Percentiles rank a stretch among this genome's conserved stretches.
These are phyloP conservation scores for Euryodendron excelsum DNA, from an alignment of 148 eudicot species.

Conservation along the genomic window DNA sequence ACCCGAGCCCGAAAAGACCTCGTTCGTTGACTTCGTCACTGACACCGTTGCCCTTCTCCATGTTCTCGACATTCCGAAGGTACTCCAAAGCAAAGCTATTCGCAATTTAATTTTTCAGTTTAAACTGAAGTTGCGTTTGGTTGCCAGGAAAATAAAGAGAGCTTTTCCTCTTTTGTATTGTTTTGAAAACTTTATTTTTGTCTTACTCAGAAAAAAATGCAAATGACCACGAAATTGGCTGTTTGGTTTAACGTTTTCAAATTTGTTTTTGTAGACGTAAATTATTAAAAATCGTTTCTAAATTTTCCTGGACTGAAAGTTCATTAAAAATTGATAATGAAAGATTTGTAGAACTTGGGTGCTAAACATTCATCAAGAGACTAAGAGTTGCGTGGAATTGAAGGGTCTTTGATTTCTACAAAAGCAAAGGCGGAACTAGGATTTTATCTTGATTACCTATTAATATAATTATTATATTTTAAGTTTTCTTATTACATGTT, in stretches of 20 bases:
- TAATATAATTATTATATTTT: too few relatives aligned
- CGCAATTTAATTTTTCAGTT: neutral
- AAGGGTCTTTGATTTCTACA: neutral
- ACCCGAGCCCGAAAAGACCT: conserved; percentile 32
- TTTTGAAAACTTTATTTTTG: too few relatives aligned
- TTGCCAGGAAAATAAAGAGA: neutral
- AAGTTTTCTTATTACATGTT: too few relatives aligned
- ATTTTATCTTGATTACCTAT: too few relatives aligned
- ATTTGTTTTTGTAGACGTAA: too few relatives aligned
- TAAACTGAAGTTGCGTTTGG: neutral
- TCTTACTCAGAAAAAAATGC: too few relatives aligned
- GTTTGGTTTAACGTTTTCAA: too few relatives aligned
- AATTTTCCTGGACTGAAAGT: too few relatives aligned
- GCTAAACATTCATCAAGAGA: neutral
- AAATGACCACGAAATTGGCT: too few relatives aligned
- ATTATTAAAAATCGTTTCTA: too few relatives aligned
- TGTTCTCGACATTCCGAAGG: conserved; percentile 31
- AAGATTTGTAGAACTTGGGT: neutral
- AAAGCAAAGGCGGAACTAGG: too few relatives aligned
- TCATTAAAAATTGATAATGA: too few relatives aligned
- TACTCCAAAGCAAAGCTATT: neutral
- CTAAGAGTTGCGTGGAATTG: neutral
- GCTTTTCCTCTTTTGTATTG: neutral
- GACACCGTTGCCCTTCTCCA: conserved; percentile 29
- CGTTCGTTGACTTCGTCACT: conserved; percentile 11